Percentiles rank a stretch among this genome's conserved stretches.
Conservation (phyloP, 306 rosid species). For the Inga oerstediana region DNA sequence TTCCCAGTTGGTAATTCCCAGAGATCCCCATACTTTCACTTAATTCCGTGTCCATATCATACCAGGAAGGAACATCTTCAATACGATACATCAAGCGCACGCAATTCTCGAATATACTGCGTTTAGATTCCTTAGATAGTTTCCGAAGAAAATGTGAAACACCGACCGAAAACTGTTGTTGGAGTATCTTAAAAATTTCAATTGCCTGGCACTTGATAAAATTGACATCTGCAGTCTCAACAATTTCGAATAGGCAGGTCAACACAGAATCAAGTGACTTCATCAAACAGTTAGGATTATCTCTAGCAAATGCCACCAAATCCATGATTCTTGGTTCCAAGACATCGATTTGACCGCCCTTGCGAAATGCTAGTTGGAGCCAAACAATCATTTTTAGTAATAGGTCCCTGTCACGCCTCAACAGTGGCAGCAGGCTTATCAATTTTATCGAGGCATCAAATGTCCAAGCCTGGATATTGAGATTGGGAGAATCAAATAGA, state of each 20-base stretch:
- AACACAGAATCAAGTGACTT: background rate
- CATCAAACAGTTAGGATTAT: background rate
- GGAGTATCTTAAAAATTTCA: conserved; percentile 4
- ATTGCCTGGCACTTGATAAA: conserved; percentile 1
- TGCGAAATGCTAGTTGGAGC: background rate
- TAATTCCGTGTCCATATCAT: background rate
- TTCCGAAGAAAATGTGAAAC: background rate
- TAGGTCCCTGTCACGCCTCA: background rate
- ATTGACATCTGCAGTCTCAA: background rate
- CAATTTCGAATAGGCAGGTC: conserved; percentile 15
- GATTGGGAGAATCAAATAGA: background rate
- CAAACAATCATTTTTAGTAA: background rate
- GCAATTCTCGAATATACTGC: background rate
- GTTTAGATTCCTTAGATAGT: background rate
- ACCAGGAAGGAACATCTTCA: conserved; percentile 23
- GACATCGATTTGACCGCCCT: background rate
- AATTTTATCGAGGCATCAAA: background rate
- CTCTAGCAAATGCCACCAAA: background rate
- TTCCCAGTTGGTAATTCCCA: background rate
- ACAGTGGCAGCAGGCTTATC: background rate
- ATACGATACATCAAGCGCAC: conserved; percentile 16
- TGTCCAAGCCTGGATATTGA: background rate
- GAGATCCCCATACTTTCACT: background rate
- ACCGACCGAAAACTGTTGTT: background rate
- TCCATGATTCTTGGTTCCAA: background rate